Percentiles rank a stretch among this genome's conserved stretches.
Conservation (phyloP, 441 rosid genomes). For the Adansonia grandidieri region DNA sequence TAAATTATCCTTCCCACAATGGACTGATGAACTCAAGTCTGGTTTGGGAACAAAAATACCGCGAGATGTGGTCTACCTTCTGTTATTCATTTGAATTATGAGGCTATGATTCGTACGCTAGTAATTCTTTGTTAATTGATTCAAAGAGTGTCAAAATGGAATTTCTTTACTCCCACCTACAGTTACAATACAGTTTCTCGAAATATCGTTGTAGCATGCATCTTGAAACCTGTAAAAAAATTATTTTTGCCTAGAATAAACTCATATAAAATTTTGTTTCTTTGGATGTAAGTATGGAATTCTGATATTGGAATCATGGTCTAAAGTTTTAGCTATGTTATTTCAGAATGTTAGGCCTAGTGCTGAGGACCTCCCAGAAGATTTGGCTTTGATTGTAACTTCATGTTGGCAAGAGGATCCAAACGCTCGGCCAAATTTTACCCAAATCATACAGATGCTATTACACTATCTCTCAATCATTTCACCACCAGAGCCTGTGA, state of each 20-base stretch:
- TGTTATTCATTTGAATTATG: neutral
- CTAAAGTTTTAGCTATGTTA: slow-evolving; percentile 17
- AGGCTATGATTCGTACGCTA: too few species aligned
- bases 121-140: too few species aligned
- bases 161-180: too few species aligned
- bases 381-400: slow-evolving; percentile 69
- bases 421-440: slow-evolving; percentile 78
- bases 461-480: slow-evolving; percentile 60
- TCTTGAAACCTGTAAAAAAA: too few species aligned
- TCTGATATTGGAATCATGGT: neutral
- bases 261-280: neutral
- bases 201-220: too few species aligned
- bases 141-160: too few species aligned
- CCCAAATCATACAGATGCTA: slow-evolving; percentile 84
- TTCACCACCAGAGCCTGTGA: slow-evolving; percentile 53
- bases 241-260: neutral
- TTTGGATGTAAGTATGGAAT: neutral
- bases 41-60: too few species aligned
- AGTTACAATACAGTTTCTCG: too few species aligned
- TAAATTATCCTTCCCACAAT: too few species aligned
- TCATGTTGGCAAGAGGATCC: slow-evolving; percentile 98
- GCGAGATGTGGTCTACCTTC: neutral
- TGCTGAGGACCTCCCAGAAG: slow-evolving; percentile 75
- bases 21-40: too few species aligned
- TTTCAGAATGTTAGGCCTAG: slow-evolving; percentile 87